These are phyloP conservation scores for Kwoniella heveanensis DNA, from an alignment of 768 basidiomycete genomes.

Conservation along the genomic window DNA sequence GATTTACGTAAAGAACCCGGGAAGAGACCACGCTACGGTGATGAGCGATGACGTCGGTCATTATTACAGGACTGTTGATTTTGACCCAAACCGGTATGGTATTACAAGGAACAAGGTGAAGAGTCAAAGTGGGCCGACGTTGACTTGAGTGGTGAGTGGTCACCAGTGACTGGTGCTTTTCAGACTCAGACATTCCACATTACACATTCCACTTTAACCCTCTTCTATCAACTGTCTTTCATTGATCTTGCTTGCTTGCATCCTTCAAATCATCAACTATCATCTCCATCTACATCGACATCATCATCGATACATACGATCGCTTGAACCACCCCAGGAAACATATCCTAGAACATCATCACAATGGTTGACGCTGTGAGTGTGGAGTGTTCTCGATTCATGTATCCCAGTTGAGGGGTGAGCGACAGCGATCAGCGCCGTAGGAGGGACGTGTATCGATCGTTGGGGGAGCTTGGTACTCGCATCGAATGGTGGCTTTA, in stretches of 20 bases:
- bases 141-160: not conserved
- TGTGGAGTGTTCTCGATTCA: too few relatives aligned
- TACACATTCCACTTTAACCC: not conserved
- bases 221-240: not conserved
- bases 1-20: not conserved
- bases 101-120: not conserved
- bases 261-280: too few relatives aligned
- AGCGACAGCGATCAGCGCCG: too few relatives aligned
- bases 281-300: not conserved
- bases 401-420: too few relatives aligned
- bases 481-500: too few relatives aligned
- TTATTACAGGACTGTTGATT: not conserved
- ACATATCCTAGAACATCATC: not conserved
- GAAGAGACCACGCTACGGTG: not conserved
- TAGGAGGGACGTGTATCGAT: too few relatives aligned
- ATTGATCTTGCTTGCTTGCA: not conserved
- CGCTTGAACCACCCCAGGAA: too few relatives aligned
- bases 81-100: not conserved
- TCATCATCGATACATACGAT: constrained; percentile 1
- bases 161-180: not conserved
- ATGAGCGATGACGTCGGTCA: not conserved
- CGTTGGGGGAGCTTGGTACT: too few relatives aligned
- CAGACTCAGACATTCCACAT: constrained; percentile 2
- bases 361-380: constrained; percentile 25
- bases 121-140: constrained; percentile 1